A percentile compares a stretch with the other conserved stretches of the same genome.
Conservation (phyloP, 2,329 filamentous ascomycete species). For the Pseudomassariella vexata region DNA sequence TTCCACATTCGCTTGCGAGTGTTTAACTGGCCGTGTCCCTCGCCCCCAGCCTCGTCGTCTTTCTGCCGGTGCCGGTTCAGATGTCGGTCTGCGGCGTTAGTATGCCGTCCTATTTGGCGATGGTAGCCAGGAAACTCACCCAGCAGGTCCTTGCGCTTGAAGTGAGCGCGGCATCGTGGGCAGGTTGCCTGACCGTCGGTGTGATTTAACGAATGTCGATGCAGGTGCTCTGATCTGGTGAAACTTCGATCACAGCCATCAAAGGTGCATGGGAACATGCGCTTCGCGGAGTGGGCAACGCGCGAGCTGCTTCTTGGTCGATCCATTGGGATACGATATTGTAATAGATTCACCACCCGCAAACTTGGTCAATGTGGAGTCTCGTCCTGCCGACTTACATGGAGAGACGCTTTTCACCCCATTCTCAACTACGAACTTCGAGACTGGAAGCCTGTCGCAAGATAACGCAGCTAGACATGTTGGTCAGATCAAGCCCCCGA, state of each 20-base stretch:
- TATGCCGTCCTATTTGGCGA: neutral
- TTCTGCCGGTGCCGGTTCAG: slow-evolving; percentile 47
- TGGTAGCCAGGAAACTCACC: slow-evolving; percentile 30
- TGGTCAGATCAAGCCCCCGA: no score
- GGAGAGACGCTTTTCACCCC: no score
- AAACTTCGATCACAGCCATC: slow-evolving; percentile 46
- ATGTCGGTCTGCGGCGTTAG: slow-evolving; percentile 43
- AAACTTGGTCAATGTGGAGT: no score
- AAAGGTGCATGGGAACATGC: slow-evolving; percentile 34
- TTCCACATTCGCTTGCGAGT: slow-evolving; percentile 53
- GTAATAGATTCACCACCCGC: no score
- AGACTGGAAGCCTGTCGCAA: no score
- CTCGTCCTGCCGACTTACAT: no score
- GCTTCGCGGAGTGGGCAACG: no score
- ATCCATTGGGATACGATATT: no score
- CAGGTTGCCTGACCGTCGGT: slow-evolving; percentile 49
- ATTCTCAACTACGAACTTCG: no score
- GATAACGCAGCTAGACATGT: no score
- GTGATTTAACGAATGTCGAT: slow-evolving; percentile 53
- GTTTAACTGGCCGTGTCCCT: slow-evolving; percentile 42
- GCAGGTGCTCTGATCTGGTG: slow-evolving; percentile 51
- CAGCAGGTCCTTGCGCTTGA: slow-evolving; percentile 54
- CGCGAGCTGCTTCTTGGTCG: no score
- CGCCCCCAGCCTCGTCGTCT: slow-evolving; percentile 48
- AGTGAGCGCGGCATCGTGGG: slow-evolving; percentile 52